Percentiles rank a stretch among this genome's conserved stretches.
These are phyloP conservation scores for Fraxinus velutina DNA, from an alignment of 305 asterid species.

Conservation along the genomic window DNA sequence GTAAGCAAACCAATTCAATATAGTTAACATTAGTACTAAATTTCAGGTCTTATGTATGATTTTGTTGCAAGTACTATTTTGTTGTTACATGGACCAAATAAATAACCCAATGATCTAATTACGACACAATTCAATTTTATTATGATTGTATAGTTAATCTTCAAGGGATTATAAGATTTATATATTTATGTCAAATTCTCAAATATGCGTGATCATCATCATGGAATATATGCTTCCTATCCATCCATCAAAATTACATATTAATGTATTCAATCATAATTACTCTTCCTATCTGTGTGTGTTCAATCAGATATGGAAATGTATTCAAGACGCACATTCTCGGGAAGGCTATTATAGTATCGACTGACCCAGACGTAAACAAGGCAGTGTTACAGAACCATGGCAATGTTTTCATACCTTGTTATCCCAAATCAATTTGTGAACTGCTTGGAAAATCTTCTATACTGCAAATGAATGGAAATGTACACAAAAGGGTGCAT, in stretches of 20 bases:
- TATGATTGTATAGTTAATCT: not conserved
- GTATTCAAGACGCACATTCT: constrained; percentile 80
- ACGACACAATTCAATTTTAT: not conserved
- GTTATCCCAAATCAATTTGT: constrained; percentile 78
- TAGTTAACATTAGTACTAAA: not conserved
- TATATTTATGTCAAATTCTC: not conserved
- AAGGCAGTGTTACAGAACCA: constrained; percentile 61
- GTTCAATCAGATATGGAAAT: constrained; percentile 60
- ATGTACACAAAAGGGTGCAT: constrained; percentile 66
- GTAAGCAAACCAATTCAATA: not conserved
- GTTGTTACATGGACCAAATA: not conserved
- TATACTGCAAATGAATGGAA: constrained; percentile 66
- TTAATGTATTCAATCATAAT: not conserved
- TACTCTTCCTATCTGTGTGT: not conserved
- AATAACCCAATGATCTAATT: not conserved
- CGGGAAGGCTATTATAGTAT: constrained; percentile 77
- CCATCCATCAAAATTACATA: not conserved
- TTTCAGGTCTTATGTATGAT: not conserved
- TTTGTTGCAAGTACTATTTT: not conserved
- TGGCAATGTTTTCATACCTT: constrained; percentile 61
- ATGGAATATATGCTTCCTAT: not conserved
- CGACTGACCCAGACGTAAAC: constrained; percentile 82
- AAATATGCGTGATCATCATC: not conserved
- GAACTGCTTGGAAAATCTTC: constrained; percentile 80
- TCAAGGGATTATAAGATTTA: not conserved